Evolutionary conservation across 1,284 basidiomycete species (phyloP), one percentile per base, ranked within the genome.

Genomic region (Flammula alnicola): DNA sequence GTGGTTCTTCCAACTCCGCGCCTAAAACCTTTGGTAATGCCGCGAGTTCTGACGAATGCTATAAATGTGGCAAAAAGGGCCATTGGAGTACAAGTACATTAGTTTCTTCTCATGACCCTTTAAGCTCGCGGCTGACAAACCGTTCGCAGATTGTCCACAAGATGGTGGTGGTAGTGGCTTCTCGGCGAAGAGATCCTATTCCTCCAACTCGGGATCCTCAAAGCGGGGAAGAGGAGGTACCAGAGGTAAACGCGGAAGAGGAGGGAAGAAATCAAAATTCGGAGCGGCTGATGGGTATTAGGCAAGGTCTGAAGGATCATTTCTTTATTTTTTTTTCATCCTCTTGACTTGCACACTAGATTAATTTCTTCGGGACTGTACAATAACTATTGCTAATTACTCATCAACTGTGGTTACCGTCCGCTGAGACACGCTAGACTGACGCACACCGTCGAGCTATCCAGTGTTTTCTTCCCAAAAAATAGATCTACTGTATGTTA

Each of bases 81-180:
- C 84, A 86, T 62, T 86, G 74, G 65, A 78, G 78, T 55, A 81
- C 74, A 49, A 76, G 84, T 84, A 63, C 25, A 78, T 64, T 10
- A 22, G 5, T 27, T 20, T 20, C 23, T 12, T 23, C 22, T 30
- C 19, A 32, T 17, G 19, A 10, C 12, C 29, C 6, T 36, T 31
- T 12, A 29, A n/a, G n/a, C n/a, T n/a, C 45, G 23, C 33, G 29
- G 32, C 38, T 41, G 22, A 12, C 10, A 2, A 35, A 29, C 20
- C 9, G 40, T 14, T 26, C 20, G 29, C 26, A 73, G 72, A 64
- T 14, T 73, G 72, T 53, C 63, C 68, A 0, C 54, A 53, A 41
- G 56, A 56, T 11, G 58, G 54, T 3, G 56, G 46, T 14, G 45
- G 56, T 22, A 27, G 40, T 51, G 30, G 47, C 25, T 37, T 33